Evolutionary conservation across 2,329 filamentous ascomycete species (phyloP).

Genomic region (Didymella segeticola): DNA sequence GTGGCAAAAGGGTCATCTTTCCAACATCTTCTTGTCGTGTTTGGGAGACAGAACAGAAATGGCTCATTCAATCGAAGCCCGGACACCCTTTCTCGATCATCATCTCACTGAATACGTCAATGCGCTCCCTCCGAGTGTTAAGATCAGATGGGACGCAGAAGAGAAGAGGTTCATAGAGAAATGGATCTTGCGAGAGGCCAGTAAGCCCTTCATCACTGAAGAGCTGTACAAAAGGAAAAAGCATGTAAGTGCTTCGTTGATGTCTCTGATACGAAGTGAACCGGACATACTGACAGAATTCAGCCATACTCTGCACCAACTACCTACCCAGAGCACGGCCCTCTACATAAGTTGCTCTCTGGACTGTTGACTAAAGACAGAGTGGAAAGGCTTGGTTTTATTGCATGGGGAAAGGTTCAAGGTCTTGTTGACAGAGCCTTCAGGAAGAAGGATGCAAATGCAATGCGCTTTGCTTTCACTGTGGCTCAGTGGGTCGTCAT

Average conservation of each 20-base stretch:
- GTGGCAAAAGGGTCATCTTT: constrained; percentile 30
- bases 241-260: constrained; percentile 6
- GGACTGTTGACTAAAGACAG: constrained; percentile 30
- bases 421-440: constrained; percentile 19
- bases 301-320: constrained; percentile 55
- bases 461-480: constrained; percentile 50
- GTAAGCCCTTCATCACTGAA: constrained; percentile 58
- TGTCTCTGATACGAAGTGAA: not conserved
- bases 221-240: constrained; percentile 61
- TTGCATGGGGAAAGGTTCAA: constrained; percentile 45
- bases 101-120: constrained; percentile 49
- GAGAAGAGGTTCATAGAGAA: constrained; percentile 50
- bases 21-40: constrained; percentile 49
- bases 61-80: constrained; percentile 51
- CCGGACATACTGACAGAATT: not conserved
- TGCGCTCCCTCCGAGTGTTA: constrained; percentile 44
- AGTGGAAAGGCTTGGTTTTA: constrained; percentile 37
- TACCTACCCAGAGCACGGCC: constrained; percentile 51
- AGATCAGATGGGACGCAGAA: constrained; percentile 40
- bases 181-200: constrained; percentile 59
- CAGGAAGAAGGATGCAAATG: constrained; percentile 32
- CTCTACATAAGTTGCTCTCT: constrained; percentile 49
- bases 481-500: constrained; percentile 56
- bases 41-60: constrained; percentile 55
- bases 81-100: constrained; percentile 52